Conservation (phyloP, 2,329 filamentous ascomycete genomes). For the Arthrobotrys musiformis region DNA sequence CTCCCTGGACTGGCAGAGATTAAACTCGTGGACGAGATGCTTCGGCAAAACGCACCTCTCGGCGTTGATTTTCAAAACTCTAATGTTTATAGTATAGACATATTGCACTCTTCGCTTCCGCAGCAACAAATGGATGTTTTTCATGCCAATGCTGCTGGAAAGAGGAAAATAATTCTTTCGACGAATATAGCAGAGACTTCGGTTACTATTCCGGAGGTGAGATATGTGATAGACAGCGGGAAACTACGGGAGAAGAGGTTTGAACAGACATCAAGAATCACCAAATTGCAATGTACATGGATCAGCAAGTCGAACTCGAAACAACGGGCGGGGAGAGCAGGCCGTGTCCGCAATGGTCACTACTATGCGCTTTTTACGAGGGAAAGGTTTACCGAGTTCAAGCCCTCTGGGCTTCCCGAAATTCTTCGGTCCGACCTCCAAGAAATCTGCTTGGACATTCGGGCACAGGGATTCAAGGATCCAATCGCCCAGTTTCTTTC, state of each 20-base stretch:
- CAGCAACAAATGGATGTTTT: conserved; percentile 65
- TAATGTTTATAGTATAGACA: conserved; percentile 63
- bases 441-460: conserved; percentile 64
- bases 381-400: conserved; percentile 58
- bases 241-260: conserved; percentile 62
- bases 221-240: conserved; percentile 67
- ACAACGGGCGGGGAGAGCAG: conserved; percentile 67
- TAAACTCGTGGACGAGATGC: conserved; percentile 62
- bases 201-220: conserved; percentile 67
- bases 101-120: conserved; percentile 66
- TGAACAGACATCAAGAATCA: conserved; percentile 63
- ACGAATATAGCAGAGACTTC: conserved; percentile 68
- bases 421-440: conserved; percentile 65
- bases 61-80: conserved; percentile 64
- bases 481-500: conserved; percentile 64
- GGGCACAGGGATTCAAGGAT: conserved; percentile 62
- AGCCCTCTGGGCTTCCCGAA: conserved; percentile 62
- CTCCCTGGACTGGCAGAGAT: conserved; percentile 63
- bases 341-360: conserved; percentile 65
- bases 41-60: conserved; percentile 61
- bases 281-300: conserved; percentile 64
- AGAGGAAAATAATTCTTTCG: conserved; percentile 66
- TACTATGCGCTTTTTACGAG: conserved; percentile 66
- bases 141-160: conserved; percentile 62
- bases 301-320: conserved; percentile 65